phyloP scores from a whole-genome alignment of 176 grass and related monocot genomes.

The Bromus sterilis region DNA sequence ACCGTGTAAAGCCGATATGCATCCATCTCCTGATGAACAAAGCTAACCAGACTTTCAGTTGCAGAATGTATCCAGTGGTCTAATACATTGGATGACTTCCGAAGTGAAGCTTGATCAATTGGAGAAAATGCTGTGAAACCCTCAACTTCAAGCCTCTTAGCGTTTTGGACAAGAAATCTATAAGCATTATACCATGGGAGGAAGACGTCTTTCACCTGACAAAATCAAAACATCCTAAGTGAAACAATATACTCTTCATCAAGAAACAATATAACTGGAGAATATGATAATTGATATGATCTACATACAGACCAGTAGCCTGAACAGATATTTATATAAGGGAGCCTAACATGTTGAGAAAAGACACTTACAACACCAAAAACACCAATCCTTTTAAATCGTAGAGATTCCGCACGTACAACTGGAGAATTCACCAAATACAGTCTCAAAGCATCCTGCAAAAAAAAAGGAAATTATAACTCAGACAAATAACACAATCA shows the following conservation, averaged over 20 bases:
- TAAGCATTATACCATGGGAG: constrained; percentile 99
- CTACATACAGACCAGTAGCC: constrained; percentile 15
- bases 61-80: constrained; percentile 99
- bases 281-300: background rate
- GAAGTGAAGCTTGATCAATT: constrained; percentile 48
- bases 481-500: background rate
- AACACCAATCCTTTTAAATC: constrained; percentile 88
- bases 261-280: constrained; percentile 8
- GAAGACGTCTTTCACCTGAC: constrained; percentile 99
- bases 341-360: background rate
- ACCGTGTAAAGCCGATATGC: constrained; percentile 95
- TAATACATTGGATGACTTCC: constrained; percentile 83
- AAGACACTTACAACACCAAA: constrained; percentile 84
- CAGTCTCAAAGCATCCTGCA: constrained; percentile 89
- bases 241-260: background rate
- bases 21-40: constrained; percentile 97
- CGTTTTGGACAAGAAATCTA: constrained; percentile 97
- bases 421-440: constrained; percentile 98
- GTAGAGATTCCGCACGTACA: constrained; percentile 84
- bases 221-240: constrained; percentile 9
- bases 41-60: constrained; percentile 92
- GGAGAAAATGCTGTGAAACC: constrained; percentile 61
- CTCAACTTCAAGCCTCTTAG: constrained; percentile 96
- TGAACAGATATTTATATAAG: background rate
- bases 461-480: constrained; percentile 2